These are phyloP conservation scores for Phytophthora cactorum DNA, from an alignment of 352 stramenopile species.

Conservation along the genomic window DNA sequence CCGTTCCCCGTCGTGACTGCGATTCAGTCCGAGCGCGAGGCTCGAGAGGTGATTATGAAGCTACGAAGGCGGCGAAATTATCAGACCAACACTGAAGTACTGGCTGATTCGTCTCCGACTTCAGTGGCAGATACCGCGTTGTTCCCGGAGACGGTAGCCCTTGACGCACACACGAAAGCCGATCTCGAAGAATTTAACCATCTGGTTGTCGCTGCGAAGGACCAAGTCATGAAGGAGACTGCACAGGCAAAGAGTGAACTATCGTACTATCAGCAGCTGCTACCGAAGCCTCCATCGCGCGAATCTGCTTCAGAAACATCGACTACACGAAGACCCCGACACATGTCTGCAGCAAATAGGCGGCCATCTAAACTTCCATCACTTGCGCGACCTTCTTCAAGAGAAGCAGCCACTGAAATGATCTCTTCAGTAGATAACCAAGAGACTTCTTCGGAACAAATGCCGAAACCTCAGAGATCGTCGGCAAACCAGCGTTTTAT, in stretches of 20 bases:
- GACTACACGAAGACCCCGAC: conserved; percentile 12
- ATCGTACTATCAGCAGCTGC: conserved; percentile 59
- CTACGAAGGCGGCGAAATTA: conserved; percentile 34
- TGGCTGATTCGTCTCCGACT: not conserved
- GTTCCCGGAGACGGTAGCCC: conserved; percentile 38
- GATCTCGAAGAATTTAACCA: conserved; percentile 65
- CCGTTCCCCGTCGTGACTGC: conserved; percentile 8
- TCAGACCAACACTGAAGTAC: not conserved
- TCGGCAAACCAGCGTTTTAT: conserved; percentile 14
- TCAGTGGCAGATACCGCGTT: conserved; percentile 16
- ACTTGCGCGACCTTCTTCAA: conserved; percentile 17
- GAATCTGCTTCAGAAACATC: not conserved
- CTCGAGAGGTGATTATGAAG: conserved; percentile 46
- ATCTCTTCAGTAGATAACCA: conserved; percentile 19
- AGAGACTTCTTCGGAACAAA: conserved; percentile 8
- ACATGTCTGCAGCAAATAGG: conserved; percentile 16
- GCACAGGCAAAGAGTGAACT: conserved; percentile 56
- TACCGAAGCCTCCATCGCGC: conserved; percentile 38
- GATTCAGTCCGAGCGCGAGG: conserved; percentile 38
- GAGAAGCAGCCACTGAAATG: not conserved
- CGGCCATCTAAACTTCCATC: conserved; percentile 28
- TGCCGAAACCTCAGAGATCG: not conserved
- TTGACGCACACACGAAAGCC: conserved; percentile 40
- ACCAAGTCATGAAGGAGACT: conserved; percentile 39
- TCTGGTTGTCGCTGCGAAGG: conserved; percentile 54